Percentiles rank a stretch among this genome's conserved stretches.
Conservation (phyloP, 2,329 filamentous ascomycete species). For the Exophiala spinifera region DNA sequence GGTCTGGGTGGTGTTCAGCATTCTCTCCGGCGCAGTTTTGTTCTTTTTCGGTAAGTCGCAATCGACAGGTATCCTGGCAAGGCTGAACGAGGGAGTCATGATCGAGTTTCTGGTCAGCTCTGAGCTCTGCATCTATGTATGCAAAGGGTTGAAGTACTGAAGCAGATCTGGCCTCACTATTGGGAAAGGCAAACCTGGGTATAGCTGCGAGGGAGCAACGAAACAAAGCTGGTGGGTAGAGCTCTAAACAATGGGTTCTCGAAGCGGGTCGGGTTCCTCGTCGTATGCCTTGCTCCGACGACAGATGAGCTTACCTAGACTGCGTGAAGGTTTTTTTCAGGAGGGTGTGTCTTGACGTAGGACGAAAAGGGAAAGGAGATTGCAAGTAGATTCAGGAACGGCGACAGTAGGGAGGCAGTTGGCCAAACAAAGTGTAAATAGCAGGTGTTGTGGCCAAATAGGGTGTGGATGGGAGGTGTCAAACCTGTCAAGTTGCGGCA, state of each 20-base stretch:
- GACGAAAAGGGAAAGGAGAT: conserved; percentile 11
- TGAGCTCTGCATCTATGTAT: conserved; percentile 4
- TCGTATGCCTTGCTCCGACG: conserved; percentile 5
- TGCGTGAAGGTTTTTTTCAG: not conserved
- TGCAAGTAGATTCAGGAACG: conserved; percentile 3
- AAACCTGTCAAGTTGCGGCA: conserved; percentile 8
- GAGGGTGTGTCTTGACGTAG: not conserved
- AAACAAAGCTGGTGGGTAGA: too few relatives aligned
- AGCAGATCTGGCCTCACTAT: conserved; percentile 7
- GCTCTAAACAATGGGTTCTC: too few relatives aligned
- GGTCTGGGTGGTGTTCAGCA: too few relatives aligned
- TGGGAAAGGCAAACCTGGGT: not conserved
- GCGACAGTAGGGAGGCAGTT: not conserved
- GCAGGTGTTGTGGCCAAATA: not conserved
- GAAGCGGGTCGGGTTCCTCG: not conserved
- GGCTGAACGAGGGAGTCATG: not conserved
- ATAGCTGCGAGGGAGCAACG: not conserved
- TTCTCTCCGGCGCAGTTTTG: too few relatives aligned
- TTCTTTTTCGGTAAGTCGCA: not conserved
- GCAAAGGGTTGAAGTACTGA: conserved; percentile 21
- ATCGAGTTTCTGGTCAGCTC: not conserved
- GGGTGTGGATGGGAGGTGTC: conserved; percentile 8
- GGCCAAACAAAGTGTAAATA: conserved; percentile 2
- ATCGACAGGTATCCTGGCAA: not conserved
- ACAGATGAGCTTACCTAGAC: conserved; percentile 2